Percentiles rank a stretch among this genome's conserved stretches.
phyloP scores from a whole-genome alignment of 257 asterid species.

The Primulina eburnea region DNA sequence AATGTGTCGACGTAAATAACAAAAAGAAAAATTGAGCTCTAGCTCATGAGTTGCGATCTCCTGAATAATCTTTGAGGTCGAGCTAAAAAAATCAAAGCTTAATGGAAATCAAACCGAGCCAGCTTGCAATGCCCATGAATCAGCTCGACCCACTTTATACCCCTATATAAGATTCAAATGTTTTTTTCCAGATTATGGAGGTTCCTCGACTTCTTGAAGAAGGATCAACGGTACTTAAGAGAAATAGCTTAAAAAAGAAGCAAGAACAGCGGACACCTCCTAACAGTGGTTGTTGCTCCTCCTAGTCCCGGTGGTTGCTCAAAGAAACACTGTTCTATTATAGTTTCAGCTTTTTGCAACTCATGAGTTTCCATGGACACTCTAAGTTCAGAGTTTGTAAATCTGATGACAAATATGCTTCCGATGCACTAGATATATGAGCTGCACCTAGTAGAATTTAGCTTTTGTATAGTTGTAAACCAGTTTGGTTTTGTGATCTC shows the following conservation, averaged over 20 bases:
- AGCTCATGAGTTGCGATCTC: too few relatives aligned
- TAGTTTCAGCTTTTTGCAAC: slow-evolving; percentile 2
- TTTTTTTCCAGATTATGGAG: slow-evolving; percentile 72
- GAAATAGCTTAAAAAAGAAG: slow-evolving; percentile 74
- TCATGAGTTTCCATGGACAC: background rate
- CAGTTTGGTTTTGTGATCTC: slow-evolving; percentile 24
- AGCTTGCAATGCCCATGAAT: too few relatives aligned
- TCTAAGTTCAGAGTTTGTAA: slow-evolving; percentile 21
- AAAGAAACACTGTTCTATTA: slow-evolving; percentile 27
- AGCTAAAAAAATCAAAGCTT: background rate
- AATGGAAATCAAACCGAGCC: too few relatives aligned
- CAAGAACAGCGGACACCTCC: slow-evolving; percentile 60
- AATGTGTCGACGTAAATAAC: too few relatives aligned
- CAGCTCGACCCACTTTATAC: background rate
- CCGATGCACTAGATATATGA: slow-evolving; percentile 24
- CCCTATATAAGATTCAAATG: background rate
- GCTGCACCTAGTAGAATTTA: slow-evolving; percentile 23
- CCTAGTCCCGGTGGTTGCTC: slow-evolving; percentile 60
- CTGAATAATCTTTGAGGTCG: too few relatives aligned
- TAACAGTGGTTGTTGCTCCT: slow-evolving; percentile 61
- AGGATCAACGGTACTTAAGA: slow-evolving; percentile 66
- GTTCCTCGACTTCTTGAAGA: slow-evolving; percentile 86
- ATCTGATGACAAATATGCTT: slow-evolving; percentile 25
- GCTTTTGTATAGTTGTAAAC: slow-evolving; percentile 36
- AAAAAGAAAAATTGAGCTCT: too few relatives aligned